Conservation (phyloP, 2,329 filamentous ascomycete species). For the Botrytis pseudocinerea region DNA sequence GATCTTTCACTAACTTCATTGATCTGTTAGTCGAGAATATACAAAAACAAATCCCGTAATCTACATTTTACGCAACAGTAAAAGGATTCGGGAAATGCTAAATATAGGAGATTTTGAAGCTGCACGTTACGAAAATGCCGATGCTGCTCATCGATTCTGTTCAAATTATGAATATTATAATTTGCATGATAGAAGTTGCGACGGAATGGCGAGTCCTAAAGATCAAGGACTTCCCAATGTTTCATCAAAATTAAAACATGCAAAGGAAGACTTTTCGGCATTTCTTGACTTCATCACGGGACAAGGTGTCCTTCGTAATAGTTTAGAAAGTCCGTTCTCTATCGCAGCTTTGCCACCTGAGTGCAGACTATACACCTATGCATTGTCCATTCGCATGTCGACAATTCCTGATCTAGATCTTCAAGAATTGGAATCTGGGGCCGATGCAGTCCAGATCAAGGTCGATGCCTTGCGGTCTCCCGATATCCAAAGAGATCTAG, state of each 20-base stretch:
- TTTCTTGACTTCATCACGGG: slow-evolving; percentile 61
- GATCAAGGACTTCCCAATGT: slow-evolving; percentile 49
- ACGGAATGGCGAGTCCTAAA: slow-evolving; percentile 43
- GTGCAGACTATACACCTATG: slow-evolving; percentile 64
- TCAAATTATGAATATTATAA: slow-evolving; percentile 70
- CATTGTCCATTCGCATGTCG: slow-evolving; percentile 61
- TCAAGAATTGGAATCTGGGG: slow-evolving; percentile 56
- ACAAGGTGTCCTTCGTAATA: slow-evolving; percentile 51
- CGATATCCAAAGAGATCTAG: slow-evolving; percentile 51
- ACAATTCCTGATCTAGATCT: slow-evolving; percentile 56
- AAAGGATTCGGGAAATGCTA: slow-evolving; percentile 57
- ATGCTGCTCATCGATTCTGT: slow-evolving; percentile 48
- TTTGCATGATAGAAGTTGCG: slow-evolving; percentile 46
- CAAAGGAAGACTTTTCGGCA: slow-evolving; percentile 59
- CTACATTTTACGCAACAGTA: slow-evolving; percentile 65
- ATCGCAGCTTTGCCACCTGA: slow-evolving; percentile 60
- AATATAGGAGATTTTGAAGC: slow-evolving; percentile 47
- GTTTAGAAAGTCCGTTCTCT: slow-evolving; percentile 61
- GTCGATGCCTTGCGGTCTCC: slow-evolving; percentile 56
- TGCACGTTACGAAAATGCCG: slow-evolving; percentile 46
- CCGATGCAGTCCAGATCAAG: slow-evolving; percentile 60
- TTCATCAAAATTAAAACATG: slow-evolving; percentile 52
- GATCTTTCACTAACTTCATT: not conserved
- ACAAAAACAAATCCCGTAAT: slow-evolving; percentile 67
- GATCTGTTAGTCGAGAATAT: slow-evolving; percentile 50